Evolutionary conservation across 2,329 filamentous ascomycete species (phyloP), one percentile per base, ranked within the genome.

Genomic region (Ophiostoma sp.): DNA sequence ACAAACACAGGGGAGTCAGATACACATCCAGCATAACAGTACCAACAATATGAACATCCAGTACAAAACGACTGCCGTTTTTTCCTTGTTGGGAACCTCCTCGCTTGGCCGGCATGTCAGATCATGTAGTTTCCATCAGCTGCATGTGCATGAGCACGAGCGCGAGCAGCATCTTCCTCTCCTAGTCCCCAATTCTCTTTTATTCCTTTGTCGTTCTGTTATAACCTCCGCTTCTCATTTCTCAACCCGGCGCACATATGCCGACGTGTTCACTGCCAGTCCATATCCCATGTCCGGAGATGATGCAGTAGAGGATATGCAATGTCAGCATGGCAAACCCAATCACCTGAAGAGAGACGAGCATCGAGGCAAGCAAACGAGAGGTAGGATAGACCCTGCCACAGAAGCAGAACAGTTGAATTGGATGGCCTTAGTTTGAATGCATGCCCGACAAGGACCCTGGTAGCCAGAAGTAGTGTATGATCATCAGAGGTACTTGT

Each of bases 51-150:
- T 9, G 2, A 18, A 52, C 16, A 18, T 7, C 47, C 16, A 18
- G 16, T 18, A 27, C 5, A 8, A 45, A 55, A 9, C 27, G 49
- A 55, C 49, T 27, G 49, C 18, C n/a, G 49, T 36, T 55, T n/a
- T 27, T 55, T 55, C n/a, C 49, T 27, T 55, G 49, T 55, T 55
- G 49, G 49, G 49, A 9, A n/a, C 49, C 49, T 55, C 27, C 27
- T 60, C 55, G 27, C 55, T 60, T 60, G 55, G 49, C 18, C n/a
- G n/a, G 55, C 55, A 60, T 60, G 55, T 60, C 55, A 60, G 55
- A 60, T 60, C 55, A 60, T 38, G 55, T 60, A 60, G 55, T 60
- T 60, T 60, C 27, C 12, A 40, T 14, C 18, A 36, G 55, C n/a
- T 60, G 55, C 55, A 55, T 55, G 49, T 12, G 49, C 49, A 27